A percentile compares a stretch with the other conserved stretches of the same genome.
Evolutionary conservation across 2,329 filamentous ascomycete genomes (phyloP).

Genomic region (Alternaria viburni): DNA sequence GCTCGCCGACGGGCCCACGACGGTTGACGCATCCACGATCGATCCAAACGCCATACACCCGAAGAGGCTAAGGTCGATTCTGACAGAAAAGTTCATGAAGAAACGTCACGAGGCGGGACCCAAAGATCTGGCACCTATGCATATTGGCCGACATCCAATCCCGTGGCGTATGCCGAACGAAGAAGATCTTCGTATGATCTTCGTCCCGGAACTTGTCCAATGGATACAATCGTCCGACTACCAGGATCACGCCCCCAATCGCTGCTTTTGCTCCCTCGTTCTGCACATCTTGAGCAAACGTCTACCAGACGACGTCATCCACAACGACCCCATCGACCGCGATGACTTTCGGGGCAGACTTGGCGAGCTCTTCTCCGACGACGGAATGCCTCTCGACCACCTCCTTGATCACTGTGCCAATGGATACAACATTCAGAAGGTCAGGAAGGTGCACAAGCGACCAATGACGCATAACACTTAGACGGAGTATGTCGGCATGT

Average conservation of each 20-base stretch:
- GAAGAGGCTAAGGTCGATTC: neutral
- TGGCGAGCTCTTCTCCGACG: neutral
- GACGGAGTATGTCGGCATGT: neutral
- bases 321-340: neutral
- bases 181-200: neutral
- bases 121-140: neutral
- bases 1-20: neutral
- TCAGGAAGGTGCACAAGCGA: neutral
- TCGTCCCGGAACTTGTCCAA: neutral
- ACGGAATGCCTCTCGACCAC: neutral
- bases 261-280: conserved; percentile 6
- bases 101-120: neutral
- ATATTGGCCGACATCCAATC: neutral
- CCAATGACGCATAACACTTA: neutral
- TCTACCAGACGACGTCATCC: neutral
- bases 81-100: neutral
- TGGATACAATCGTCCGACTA: neutral
- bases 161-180: neutral
- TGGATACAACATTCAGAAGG: neutral
- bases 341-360: neutral
- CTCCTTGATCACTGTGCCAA: neutral
- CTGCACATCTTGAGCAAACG: neutral
- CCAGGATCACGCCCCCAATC: neutral
- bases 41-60: neutral
- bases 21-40: neutral